These are phyloP conservation scores for Penicillium fimorum DNA, from an alignment of 495 filamentous ascomycete species.

Conservation along the genomic window DNA sequence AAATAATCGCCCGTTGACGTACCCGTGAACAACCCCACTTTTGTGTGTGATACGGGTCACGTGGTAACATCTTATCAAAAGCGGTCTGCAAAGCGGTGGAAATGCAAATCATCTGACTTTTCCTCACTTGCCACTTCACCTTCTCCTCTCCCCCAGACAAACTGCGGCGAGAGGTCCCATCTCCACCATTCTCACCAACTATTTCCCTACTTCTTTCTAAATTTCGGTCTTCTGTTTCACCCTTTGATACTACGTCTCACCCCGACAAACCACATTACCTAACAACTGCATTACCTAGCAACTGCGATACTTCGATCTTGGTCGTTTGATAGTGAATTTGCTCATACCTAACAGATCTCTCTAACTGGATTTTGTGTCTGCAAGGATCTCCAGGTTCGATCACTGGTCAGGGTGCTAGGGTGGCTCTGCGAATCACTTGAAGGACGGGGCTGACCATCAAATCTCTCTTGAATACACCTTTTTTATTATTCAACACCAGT, in stretches of 20 bases:
- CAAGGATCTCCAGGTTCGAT: conserved; percentile 55
- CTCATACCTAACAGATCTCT: conserved; percentile 6
- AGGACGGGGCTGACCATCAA: conserved; percentile 23
- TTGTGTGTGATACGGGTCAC: neutral
- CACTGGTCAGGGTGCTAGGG: conserved; percentile 17
- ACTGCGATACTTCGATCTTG: neutral
- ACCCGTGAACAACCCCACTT: no score
- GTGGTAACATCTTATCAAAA: neutral
- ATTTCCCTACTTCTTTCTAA: neutral
- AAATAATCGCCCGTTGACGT: no score
- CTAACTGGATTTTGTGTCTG: conserved; percentile 53
- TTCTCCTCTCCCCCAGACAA: conserved; percentile 4
- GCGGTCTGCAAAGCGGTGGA: conserved; percentile 1
- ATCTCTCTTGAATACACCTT: conserved; percentile 17
- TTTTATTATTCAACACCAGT: conserved; percentile 17
- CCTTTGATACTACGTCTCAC: neutral
- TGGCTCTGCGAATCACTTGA: conserved; percentile 23
- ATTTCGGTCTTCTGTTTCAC: neutral
- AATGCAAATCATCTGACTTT: conserved; percentile 4
- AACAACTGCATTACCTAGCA: neutral
- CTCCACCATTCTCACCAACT: no score
- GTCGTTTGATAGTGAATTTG: neutral
- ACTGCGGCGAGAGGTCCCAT: neutral
- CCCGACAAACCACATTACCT: neutral
- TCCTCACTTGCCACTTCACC: conserved; percentile 11